Evolutionary conservation across 768 basidiomycete species (phyloP).

Genomic region (Hericium alpestre): DNA sequence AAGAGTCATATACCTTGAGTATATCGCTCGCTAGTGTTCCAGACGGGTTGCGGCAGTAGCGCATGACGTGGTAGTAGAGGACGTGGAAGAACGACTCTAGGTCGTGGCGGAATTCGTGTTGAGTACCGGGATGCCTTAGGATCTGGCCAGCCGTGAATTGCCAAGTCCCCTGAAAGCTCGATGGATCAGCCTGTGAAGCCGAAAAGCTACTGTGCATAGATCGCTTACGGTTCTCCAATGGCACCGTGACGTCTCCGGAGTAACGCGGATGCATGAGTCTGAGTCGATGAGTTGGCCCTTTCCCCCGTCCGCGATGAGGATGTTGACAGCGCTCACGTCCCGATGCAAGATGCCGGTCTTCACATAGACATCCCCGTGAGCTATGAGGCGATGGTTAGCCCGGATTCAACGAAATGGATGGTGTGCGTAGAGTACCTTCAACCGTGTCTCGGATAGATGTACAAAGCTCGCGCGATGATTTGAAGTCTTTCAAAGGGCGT

Average conservation of each 20-base stretch:
- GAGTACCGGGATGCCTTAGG: neutral
- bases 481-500: neutral
- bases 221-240: neutral
- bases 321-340: neutral
- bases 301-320: neutral
- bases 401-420: neutral
- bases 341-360: neutral
- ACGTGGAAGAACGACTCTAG: neutral
- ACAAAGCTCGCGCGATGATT: neutral
- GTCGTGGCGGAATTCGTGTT: neutral
- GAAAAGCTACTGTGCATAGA: neutral
- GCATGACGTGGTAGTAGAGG: neutral
- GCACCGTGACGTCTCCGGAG: neutral
- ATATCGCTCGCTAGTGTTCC: no score
- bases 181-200: neutral
- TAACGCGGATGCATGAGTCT: neutral
- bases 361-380: neutral
- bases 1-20: no score
- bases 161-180: neutral
- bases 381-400: neutral
- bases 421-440: neutral
- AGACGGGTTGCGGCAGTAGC: neutral
- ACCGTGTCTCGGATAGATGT: neutral
- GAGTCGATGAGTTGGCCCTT: neutral
- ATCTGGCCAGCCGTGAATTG: neutral